These are phyloP conservation scores for Podaxis sp. DNA, from an alignment of 768 basidiomycete genomes.

Conservation along the genomic window DNA sequence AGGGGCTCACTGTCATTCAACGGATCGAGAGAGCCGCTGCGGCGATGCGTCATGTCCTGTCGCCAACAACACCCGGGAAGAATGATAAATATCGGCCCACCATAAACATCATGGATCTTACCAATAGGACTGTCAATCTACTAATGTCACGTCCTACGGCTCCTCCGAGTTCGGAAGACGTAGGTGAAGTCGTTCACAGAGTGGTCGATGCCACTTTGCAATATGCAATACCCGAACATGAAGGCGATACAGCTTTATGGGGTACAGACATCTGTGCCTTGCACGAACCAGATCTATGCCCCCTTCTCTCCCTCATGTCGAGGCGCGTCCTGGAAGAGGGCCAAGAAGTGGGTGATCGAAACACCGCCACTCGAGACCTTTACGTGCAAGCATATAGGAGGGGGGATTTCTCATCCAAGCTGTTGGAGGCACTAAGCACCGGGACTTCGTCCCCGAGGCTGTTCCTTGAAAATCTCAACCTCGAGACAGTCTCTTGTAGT, in stretches of 20 bases:
- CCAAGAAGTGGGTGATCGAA: constrained; percentile 27
- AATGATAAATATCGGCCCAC: constrained; percentile 51
- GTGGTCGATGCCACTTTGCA: constrained; percentile 76
- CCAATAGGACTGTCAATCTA: constrained; percentile 61
- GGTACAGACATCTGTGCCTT: constrained; percentile 58
- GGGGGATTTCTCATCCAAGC: constrained; percentile 54
- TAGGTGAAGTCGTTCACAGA: constrained; percentile 61
- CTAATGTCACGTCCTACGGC: constrained; percentile 49
- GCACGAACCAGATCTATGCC: constrained; percentile 57
- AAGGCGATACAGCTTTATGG: constrained; percentile 46
- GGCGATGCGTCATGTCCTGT: constrained; percentile 55
- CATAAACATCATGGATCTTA: constrained; percentile 74
- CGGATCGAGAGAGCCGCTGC: constrained; percentile 63
- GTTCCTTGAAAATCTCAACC: constrained; percentile 79
- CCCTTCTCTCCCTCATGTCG: constrained; percentile 52
- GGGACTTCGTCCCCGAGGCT: constrained; percentile 67
- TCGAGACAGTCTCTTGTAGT: constrained; percentile 61
- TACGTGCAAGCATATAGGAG: constrained; percentile 65
- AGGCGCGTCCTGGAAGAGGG: constrained; percentile 35
- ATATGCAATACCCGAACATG: constrained; percentile 69
- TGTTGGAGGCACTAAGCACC: constrained; percentile 59
- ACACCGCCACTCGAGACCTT: constrained; percentile 34
- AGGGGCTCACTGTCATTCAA: constrained; percentile 51
- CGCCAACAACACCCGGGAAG: constrained; percentile 44
- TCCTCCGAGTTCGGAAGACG: constrained; percentile 57